Evolutionary conservation across 345 rosid species (phyloP), one percentile per base, ranked within the genome.

Genomic region (Populus ilicifolia): DNA sequence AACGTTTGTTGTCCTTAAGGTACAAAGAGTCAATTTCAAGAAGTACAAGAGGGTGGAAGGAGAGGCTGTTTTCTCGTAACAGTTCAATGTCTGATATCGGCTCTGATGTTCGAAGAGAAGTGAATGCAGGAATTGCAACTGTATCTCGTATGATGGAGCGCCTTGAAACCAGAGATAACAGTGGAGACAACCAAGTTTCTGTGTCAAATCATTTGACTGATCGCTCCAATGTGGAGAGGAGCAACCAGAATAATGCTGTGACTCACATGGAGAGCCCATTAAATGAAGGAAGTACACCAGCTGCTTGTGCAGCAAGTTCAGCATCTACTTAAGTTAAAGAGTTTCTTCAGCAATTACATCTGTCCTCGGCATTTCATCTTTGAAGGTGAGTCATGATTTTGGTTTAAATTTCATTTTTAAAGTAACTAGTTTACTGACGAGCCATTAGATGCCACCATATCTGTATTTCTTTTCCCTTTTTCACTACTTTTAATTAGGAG

Each of bases 361-460:
- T 79, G 56, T 80, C 88, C 87, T 82, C 86, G 46, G 81, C 86
- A 71, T 88, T 83, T 88, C 89, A 81, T 86, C 77, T 84, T 74
- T 88, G 85, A 74, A 84, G 86, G 87, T 88, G 75, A 76, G 85
- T 56, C 38, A 12, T 39, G 35, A 71, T 30, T 38, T 65, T 69
- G 14, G 36, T 67, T 5, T 61, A 14, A 4, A 5, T 72, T 41
- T 73, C 30, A 25, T 63, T 62, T 38, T 76, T 14, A 14, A 29
- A 27, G 13, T 54, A 1, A n/a, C 6, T 48, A 25, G 54, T 48
- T 41, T 43, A 27, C 50, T 2, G 13, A 36, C 4, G 4, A 4
- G 29, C 10, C 52, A 33, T 66, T 21, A 30, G 29, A 13, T 59
- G 33, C 35, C 4, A 39, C 43, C n/a, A 44, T 46, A 20, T 41